Conservation (phyloP, 768 basidiomycete species). For the Suillus subaureus region DNA sequence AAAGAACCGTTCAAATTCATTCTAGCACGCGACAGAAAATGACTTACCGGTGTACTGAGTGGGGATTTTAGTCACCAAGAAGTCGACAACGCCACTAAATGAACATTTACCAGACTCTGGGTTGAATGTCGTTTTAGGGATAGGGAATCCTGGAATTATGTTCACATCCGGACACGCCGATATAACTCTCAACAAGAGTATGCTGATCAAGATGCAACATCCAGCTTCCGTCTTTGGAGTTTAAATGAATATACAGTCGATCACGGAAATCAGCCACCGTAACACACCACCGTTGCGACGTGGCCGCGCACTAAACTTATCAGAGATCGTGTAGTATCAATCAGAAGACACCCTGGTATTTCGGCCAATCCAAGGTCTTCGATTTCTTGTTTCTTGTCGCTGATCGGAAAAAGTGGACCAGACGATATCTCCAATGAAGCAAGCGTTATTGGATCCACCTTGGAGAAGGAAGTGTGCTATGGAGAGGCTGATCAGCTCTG, state of each 20-base stretch:
- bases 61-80: constrained; percentile 14
- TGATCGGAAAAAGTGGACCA: constrained; percentile 16
- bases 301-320: not conserved
- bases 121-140: constrained; percentile 19
- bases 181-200: not conserved
- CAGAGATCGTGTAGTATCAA: not conserved
- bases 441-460: not conserved
- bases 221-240: not conserved
- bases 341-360: constrained; percentile 1
- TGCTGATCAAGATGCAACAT: not conserved
- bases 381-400: constrained; percentile 2
- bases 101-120: constrained; percentile 14
- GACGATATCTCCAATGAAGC: not conserved
- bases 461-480: not conserved
- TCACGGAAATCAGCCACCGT: not conserved
- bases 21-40: not conserved
- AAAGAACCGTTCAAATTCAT: constrained; percentile 4
- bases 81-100: constrained; percentile 21
- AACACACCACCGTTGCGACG: not conserved
- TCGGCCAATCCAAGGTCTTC: constrained; percentile 11
- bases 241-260: not conserved
- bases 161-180: constrained; percentile 17
- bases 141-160: constrained; percentile 25
- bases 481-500: not conserved
- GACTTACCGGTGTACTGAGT: constrained; percentile 12